A percentile compares a stretch with the other conserved stretches of the same genome.
phyloP scores from a whole-genome alignment of 1,284 basidiomycete species.

The Irpex rosettiformis region DNA sequence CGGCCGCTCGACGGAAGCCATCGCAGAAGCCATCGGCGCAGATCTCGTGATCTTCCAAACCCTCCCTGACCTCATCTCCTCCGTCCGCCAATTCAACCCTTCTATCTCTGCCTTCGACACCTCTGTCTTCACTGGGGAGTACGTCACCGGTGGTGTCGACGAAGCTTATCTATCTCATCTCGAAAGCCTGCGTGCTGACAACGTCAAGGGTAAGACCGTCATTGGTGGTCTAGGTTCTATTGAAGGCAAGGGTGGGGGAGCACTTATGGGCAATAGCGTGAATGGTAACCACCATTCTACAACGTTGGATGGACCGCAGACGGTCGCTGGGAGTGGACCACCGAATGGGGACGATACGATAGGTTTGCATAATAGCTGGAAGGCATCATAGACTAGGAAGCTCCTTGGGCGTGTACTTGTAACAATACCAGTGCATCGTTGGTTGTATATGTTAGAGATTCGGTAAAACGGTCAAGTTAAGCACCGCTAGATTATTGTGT shows the following conservation, averaged over 20 bases:
- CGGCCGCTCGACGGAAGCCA: constrained; percentile 70
- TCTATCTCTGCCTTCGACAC: constrained; percentile 86
- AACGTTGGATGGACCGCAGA: constrained; percentile 24
- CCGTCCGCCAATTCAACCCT: constrained; percentile 88
- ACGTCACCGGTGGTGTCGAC: constrained; percentile 95
- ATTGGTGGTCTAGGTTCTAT: constrained; percentile 31
- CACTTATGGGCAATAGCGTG: constrained; percentile 15
- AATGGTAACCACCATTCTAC: constrained; percentile 20
- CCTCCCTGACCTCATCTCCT: constrained; percentile 84
- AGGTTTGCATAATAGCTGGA: constrained; percentile 73
- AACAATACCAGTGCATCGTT: not conserved
- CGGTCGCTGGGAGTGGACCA: constrained; percentile 34
- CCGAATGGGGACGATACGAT: constrained; percentile 71
- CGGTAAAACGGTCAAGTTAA: too few species aligned
- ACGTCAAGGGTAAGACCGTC: constrained; percentile 54
- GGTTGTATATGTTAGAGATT: not conserved
- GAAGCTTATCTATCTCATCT: constrained; percentile 79
- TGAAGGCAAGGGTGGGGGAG: constrained; percentile 38
- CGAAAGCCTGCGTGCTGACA: constrained; percentile 82
- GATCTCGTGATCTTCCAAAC: constrained; percentile 98
- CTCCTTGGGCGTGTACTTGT: not conserved
- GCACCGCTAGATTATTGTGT: too few species aligned
- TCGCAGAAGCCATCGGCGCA: constrained; percentile 88
- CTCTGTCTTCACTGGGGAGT: constrained; percentile 97
- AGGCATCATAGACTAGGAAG: constrained; percentile 19